phyloP scores from a whole-genome alignment of 345 rosid species.

The Rhizophora mangle region DNA sequence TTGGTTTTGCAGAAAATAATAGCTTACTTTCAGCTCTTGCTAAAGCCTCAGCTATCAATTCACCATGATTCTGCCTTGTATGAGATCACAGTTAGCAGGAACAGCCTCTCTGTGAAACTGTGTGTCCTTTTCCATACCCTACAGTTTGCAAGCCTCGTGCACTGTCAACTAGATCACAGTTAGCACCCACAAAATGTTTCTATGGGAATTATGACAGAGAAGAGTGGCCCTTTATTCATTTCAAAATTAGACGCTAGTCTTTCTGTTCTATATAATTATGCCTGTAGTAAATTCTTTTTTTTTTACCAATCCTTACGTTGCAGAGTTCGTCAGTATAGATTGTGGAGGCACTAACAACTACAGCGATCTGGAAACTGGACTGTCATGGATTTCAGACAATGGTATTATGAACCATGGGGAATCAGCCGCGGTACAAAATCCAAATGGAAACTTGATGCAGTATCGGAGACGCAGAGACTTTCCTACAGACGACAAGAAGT shows the following conservation, averaged over 20 bases:
- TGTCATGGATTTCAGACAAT: slow-evolving; percentile 78
- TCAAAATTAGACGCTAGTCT: neutral
- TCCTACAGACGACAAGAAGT: slow-evolving; percentile 70
- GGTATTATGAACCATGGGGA: slow-evolving; percentile 53
- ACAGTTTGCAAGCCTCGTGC: slow-evolving; percentile 46
- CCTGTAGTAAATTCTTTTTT: neutral
- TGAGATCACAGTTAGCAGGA: too few species aligned
- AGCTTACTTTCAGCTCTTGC: too few species aligned
- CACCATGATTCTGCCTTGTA: too few species aligned
- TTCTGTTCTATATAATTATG: neutral
- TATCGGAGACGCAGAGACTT: slow-evolving; percentile 67
- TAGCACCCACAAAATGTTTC: neutral
- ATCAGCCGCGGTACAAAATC: slow-evolving; percentile 35
- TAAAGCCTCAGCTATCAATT: neutral
- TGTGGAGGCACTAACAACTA: slow-evolving; percentile 72
- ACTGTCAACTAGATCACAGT: too few species aligned
- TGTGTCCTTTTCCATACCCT: slow-evolving; percentile 62
- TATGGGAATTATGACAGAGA: neutral
- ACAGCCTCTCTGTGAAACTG: neutral
- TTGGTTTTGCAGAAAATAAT: neutral
- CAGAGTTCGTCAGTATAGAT: slow-evolving; percentile 90
- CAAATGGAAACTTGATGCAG: slow-evolving; percentile 43
- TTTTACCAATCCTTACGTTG: slow-evolving; percentile 10
- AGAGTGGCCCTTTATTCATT: neutral
- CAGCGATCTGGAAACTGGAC: slow-evolving; percentile 63